Evolutionary conservation across 352 stramenopile species (phyloP).

Genomic region (Pythium sp.): DNA sequence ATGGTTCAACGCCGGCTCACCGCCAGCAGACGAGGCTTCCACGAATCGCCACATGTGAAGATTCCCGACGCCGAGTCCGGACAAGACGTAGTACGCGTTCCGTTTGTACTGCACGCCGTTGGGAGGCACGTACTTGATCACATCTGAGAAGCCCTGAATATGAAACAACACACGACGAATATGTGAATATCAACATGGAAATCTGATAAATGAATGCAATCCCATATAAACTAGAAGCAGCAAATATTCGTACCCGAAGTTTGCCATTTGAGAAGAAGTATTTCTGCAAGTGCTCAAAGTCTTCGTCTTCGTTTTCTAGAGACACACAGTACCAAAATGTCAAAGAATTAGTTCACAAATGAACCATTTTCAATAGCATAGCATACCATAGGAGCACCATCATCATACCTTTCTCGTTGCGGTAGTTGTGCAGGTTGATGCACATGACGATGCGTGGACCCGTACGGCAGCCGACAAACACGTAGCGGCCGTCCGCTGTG

Average conservation of each 20-base stretch:
- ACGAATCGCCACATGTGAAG: slow-evolving; percentile 78
- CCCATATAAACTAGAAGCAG: not conserved
- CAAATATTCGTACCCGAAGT: slow-evolving; percentile 40
- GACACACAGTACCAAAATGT: slow-evolving; percentile 6
- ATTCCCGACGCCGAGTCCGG: slow-evolving; percentile 65
- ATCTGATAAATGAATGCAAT: not conserved
- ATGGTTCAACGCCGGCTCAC: slow-evolving; percentile 44
- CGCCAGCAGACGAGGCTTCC: slow-evolving; percentile 25
- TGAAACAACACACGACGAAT: slow-evolving; percentile 11
- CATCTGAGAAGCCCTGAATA: slow-evolving; percentile 71
- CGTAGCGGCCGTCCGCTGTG: slow-evolving; percentile 66
- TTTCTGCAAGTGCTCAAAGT: slow-evolving; percentile 80
- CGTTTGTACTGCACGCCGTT: slow-evolving; percentile 5
- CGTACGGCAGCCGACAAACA: slow-evolving; percentile 79
- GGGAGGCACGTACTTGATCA: slow-evolving; percentile 38
- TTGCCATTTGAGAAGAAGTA: slow-evolving; percentile 57
- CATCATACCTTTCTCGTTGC: slow-evolving; percentile 69
- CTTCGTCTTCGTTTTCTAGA: slow-evolving; percentile 71
- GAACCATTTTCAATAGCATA: not conserved
- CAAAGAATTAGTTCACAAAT: not conserved
- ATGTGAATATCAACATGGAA: slow-evolving; percentile 1
- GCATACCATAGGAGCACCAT: not conserved
- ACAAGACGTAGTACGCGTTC: slow-evolving; percentile 73
- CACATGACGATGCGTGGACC: slow-evolving; percentile 72
- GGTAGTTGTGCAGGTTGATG: slow-evolving; percentile 79